phyloP scores from a whole-genome alignment of 352 stramenopile species.

The Phytopythium sindhum region DNA sequence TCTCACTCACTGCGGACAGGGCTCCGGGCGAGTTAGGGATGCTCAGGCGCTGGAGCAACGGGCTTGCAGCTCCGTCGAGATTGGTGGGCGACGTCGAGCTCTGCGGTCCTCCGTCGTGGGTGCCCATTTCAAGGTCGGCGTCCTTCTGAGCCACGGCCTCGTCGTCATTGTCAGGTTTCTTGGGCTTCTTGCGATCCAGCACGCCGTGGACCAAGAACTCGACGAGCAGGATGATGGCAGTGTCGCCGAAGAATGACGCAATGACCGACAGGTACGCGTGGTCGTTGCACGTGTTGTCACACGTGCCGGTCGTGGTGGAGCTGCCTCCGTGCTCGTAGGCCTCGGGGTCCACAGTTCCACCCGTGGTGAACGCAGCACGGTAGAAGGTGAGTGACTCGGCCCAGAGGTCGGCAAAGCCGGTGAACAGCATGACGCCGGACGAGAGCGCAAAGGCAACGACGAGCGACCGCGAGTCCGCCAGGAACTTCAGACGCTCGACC shows the following conservation, averaged over 20 bases:
- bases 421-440: conserved; percentile 72
- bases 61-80: too few relatives aligned
- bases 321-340: conserved; percentile 57
- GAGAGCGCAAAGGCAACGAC: conserved; percentile 59
- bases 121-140: conserved; percentile 17
- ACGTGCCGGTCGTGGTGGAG: conserved; percentile 32
- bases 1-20: too few relatives aligned
- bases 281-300: conserved; percentile 55
- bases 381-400: conserved; percentile 48
- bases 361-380: conserved; percentile 40
- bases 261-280: conserved; percentile 46
- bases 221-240: conserved; percentile 54
- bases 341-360: conserved; percentile 45
- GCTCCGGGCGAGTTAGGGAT: conserved; percentile 71
- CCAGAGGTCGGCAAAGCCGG: conserved; percentile 53
- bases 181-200: conserved; percentile 20
- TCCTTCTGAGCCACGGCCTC: conserved; percentile 11
- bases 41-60: conserved; percentile 14
- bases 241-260: conserved; percentile 44
- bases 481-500: conserved; percentile 47
- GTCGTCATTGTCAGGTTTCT: neutral
- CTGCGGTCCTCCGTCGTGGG: too few relatives aligned
- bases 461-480: conserved; percentile 40
- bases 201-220: conserved; percentile 53
- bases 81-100: too few relatives aligned